These are phyloP conservation scores for Metarhizium anisopliae DNA, from an alignment of 2,329 filamentous ascomycete species.

Conservation along the genomic window DNA sequence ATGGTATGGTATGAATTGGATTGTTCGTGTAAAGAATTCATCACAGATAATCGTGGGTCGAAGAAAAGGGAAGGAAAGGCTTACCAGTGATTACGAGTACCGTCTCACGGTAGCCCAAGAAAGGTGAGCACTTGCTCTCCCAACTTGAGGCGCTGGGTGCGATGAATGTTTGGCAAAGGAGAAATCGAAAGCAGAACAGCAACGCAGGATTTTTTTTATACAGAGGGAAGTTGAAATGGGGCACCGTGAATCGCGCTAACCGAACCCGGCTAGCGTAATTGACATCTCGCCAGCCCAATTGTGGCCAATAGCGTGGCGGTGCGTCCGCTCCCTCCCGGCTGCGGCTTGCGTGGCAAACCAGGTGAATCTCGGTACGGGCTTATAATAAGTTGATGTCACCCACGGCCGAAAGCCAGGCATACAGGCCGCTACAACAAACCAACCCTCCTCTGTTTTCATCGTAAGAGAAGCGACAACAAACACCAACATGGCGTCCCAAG, in stretches of 20 bases:
- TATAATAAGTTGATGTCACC: constrained; percentile 14
- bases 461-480: constrained; percentile 8
- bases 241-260: neutral
- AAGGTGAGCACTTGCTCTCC: constrained; percentile 3
- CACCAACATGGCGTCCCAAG: constrained; percentile 43
- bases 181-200: neutral
- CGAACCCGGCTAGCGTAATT: neutral
- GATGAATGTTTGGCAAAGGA: neutral
- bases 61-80: neutral
- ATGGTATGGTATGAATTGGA: constrained; percentile 54
- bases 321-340: constrained; percentile 17
- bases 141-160: neutral
- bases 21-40: constrained; percentile 41
- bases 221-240: constrained; percentile 4
- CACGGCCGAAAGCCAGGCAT: neutral
- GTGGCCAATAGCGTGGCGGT: constrained; percentile 23
- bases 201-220: constrained; percentile 6
- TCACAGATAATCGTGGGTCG: constrained; percentile 16
- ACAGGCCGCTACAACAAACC: neutral
- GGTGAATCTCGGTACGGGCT: constrained; percentile 3
- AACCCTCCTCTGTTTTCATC: neutral
- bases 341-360: constrained; percentile 18
- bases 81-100: constrained; percentile 12
- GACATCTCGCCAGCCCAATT: neutral
- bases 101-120: neutral